A percentile compares a stretch with the other conserved stretches of the same genome.
These are phyloP conservation scores for Anastatica hierochuntica DNA, from an alignment of 345 rosid species.

Conservation along the genomic window DNA sequence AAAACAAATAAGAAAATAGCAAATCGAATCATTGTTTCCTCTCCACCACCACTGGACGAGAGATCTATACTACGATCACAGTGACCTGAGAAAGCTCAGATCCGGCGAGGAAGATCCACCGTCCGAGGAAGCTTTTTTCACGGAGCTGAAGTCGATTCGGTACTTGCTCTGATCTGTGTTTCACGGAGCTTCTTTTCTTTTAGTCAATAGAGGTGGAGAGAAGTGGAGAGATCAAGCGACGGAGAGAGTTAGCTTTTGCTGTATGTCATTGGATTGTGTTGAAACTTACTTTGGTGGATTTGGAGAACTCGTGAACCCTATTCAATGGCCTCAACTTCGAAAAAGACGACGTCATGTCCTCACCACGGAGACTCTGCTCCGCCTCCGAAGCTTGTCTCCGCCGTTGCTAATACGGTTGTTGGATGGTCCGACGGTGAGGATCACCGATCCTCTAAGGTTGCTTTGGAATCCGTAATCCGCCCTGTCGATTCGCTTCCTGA, in stretches of 20 bases:
- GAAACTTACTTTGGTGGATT: constrained; percentile 64
- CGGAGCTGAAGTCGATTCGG: constrained; percentile 4
- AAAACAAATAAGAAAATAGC: constrained; percentile 9
- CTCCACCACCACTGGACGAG: too few relatives aligned
- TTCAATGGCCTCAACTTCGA: constrained; percentile 94
- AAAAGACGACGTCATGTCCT: constrained; percentile 60
- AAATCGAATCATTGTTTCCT: background rate
- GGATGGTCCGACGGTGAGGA: too few relatives aligned
- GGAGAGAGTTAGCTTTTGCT: constrained; percentile 43
- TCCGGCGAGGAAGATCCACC: constrained; percentile 7
- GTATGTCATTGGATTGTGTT: constrained; percentile 84
- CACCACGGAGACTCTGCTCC: constrained; percentile 24
- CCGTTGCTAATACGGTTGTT: too few relatives aligned
- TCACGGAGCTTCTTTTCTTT: background rate
- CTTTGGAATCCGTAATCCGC: constrained; percentile 43
- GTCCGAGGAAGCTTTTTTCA: background rate
- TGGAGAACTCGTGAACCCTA: constrained; percentile 72
- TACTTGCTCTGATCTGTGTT: background rate
- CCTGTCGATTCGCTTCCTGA: constrained; percentile 39
- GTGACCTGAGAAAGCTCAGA: constrained; percentile 5
- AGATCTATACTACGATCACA: background rate
- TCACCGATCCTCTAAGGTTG: constrained; percentile 15
- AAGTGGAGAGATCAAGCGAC: constrained; percentile 25
- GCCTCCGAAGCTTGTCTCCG: constrained; percentile 27
- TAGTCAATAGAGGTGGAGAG: too few relatives aligned